Conservation (phyloP, 208 protist genomes). For the Trypanosoma theileri region DNA sequence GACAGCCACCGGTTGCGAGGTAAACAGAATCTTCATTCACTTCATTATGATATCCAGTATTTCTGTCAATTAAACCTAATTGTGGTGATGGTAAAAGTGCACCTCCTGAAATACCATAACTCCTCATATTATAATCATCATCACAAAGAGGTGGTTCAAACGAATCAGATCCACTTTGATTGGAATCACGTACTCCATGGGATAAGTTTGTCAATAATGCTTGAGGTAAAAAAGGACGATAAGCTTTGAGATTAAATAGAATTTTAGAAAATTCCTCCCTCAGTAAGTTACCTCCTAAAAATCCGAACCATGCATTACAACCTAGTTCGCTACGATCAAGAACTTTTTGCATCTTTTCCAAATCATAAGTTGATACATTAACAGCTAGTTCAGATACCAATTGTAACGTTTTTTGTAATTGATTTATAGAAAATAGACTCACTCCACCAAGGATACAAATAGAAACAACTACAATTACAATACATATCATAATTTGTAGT, state of each 20-base stretch:
- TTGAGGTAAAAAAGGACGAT: slow-evolving; percentile 60
- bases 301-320: slow-evolving; percentile 5
- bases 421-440: slow-evolving; percentile 36
- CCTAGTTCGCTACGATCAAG: slow-evolving; percentile 28
- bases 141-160: background rate
- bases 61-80: too few species aligned
- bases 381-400: slow-evolving; percentile 53
- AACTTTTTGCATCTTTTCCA: slow-evolving; percentile 43
- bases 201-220: slow-evolving; percentile 36
- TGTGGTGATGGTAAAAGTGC: too few species aligned
- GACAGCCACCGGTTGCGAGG: too few species aligned
- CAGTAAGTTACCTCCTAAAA: slow-evolving; percentile 21
- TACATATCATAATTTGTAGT: slow-evolving; percentile 53
- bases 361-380: slow-evolving; percentile 57
- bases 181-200: background rate
- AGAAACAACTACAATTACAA: slow-evolving; percentile 51
- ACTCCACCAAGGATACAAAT: slow-evolving; percentile 48
- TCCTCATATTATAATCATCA: too few species aligned
- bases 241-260: slow-evolving; percentile 46
- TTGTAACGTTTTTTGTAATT: slow-evolving; percentile 48
- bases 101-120: too few species aligned
- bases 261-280: slow-evolving; percentile 57
- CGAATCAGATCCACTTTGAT: background rate
- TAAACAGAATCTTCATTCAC: background rate
- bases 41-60: too few species aligned